phyloP scores from a whole-genome alignment of 179 eudicot genomes.

The Gypsophila paniculata region DNA sequence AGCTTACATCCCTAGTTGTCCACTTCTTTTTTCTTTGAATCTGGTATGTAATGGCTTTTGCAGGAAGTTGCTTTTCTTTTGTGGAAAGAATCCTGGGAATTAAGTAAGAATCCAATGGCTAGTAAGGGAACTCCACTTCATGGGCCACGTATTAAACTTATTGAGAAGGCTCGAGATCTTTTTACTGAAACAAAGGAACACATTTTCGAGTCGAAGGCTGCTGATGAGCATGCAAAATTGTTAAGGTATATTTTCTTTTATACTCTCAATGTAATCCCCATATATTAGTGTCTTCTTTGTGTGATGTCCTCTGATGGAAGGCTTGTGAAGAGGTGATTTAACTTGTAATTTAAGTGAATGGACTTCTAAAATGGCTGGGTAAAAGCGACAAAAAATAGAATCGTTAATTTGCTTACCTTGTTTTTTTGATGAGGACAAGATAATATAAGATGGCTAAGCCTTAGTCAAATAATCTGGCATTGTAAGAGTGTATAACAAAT shows the following conservation, averaged over 20 bases:
- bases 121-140: conserved; percentile 88
- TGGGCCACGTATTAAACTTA: conserved; percentile 83
- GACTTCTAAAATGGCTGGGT: background rate
- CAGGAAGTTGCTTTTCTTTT: conserved; percentile 90
- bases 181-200: conserved; percentile 89
- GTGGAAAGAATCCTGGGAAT: conserved; percentile 93
- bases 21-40: background rate
- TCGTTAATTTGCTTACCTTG: background rate
- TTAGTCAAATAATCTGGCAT: background rate
- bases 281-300: background rate
- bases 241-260: conserved; percentile 42
- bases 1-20: background rate
- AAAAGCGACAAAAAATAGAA: background rate
- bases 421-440: background rate
- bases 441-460: background rate
- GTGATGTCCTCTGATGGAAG: background rate
- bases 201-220: conserved; percentile 85
- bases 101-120: conserved; percentile 86
- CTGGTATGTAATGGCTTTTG: conserved; percentile 12
- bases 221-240: conserved; percentile 95
- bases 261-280: background rate
- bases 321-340: background rate
- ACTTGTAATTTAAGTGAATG: background rate
- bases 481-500: background rate
- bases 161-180: conserved; percentile 76